Conservation (phyloP, 306 rosid genomes). For the Medicago lupulina region DNA sequence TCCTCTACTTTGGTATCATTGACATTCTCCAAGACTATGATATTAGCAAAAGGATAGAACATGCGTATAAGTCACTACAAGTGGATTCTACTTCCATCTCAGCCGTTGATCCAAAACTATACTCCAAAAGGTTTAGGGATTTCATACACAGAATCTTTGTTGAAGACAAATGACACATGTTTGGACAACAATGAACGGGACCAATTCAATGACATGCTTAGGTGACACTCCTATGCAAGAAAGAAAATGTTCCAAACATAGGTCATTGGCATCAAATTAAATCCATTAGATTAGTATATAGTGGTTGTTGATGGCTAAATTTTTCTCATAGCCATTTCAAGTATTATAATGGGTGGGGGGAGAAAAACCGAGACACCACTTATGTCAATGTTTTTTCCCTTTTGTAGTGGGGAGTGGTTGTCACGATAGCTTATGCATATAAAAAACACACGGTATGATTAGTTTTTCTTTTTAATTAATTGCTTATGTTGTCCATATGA, state of each 20-base stretch:
- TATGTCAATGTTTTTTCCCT: constrained; percentile 27
- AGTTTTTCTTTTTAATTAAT: constrained; percentile 9
- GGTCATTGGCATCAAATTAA: background rate
- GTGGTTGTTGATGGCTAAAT: constrained; percentile 48
- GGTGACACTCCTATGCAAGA: constrained; percentile 19
- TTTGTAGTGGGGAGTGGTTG: constrained; percentile 43
- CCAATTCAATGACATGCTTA: constrained; percentile 40
- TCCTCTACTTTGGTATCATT: constrained; percentile 72
- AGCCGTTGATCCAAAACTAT: constrained; percentile 65
- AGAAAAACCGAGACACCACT: constrained; percentile 11
- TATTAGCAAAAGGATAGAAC: constrained; percentile 69
- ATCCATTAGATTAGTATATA: constrained; percentile 34
- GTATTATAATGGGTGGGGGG: constrained; percentile 26
- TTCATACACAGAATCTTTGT: constrained; percentile 67
- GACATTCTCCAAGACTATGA: constrained; percentile 73
- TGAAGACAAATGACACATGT: constrained; percentile 53
- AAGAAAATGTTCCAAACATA: constrained; percentile 23
- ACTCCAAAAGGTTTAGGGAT: constrained; percentile 62
- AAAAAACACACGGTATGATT: constrained; percentile 34
- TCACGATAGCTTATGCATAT: constrained; percentile 42
- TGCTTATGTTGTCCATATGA: constrained; percentile 44
- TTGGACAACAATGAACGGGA: constrained; percentile 31
- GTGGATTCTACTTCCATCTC: constrained; percentile 68
- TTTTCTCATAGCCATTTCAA: constrained; percentile 55
- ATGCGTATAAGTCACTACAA: constrained; percentile 71